Evolutionary conservation across 257 asterid species (phyloP), one percentile per base, ranked within the genome.

Genomic region (Pogostemon cablin): DNA sequence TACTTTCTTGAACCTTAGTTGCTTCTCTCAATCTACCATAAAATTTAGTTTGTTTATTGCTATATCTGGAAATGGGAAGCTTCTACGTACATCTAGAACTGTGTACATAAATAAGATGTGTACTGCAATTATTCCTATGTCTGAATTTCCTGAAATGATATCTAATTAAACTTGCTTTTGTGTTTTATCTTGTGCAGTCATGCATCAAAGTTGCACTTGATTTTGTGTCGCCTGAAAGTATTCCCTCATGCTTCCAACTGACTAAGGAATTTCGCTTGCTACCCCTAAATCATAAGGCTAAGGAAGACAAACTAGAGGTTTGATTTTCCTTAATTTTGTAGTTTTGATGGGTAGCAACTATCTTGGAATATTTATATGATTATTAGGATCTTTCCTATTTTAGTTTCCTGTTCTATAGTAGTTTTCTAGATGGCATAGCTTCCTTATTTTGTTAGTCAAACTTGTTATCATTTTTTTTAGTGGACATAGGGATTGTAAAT

Each of bases 281-380:
- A 68, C 88, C 88, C 64, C 59, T 46, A 34, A 53, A 76, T 17
- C 88, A 83, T 46, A 32, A 34, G 12, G 85, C 88, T 39, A 75
- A 81, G 68, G 83, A 75, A 73, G 83, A 83, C 79, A 83, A 78
- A 75, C 68, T 83, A 9, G 88, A 77, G 85, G 87, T 80, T 34
- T 44, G 69, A 10, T 64, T 53, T 47, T 68, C 50, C 48, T 62
- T 57, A 50, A 17, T 42, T 25, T 43, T 55, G 9, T n/a, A 10
- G 64, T 53, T 54, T 54, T 44, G n/a, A n/a, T 2, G 32, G 9
- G n/a, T n/a, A n/a, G n/a, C n/a, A n/a, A n/a, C n/a, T n/a, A n/a
- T n/a, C n/a, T n/a, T n/a, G n/a, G n/a, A n/a, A n/a, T n/a, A n/a
- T n/a, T n/a, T n/a, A n/a, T n/a, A n/a, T n/a, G n/a, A n/a, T n/a